A percentile compares a stretch with the other conserved stretches of the same genome.
Evolutionary conservation across 352 stramenopile genomes (phyloP).

Genomic region (Thalassiosira allenii): DNA sequence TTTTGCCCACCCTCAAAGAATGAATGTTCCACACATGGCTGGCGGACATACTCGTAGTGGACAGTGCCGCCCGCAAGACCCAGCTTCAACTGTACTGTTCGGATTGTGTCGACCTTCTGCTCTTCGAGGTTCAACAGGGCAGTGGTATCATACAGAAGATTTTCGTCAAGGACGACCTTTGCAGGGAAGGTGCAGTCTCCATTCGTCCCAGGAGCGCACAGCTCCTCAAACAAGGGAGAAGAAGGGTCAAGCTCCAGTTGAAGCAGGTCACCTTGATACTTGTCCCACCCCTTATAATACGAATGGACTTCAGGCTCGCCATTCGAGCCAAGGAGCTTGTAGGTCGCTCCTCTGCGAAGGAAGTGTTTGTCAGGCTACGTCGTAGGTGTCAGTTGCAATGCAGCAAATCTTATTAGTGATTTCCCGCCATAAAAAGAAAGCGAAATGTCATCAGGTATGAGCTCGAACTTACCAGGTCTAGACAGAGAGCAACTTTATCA

Average conservation of each 20-base stretch:
- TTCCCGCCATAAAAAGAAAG: too few species aligned
- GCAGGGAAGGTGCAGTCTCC: constrained; percentile 36
- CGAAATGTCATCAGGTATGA: too few species aligned
- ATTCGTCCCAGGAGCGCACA: constrained; percentile 25
- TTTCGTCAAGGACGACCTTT: constrained; percentile 48
- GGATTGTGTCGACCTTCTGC: constrained; percentile 65
- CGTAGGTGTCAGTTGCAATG: too few species aligned
- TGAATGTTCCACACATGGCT: constrained; percentile 57
- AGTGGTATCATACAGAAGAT: constrained; percentile 49
- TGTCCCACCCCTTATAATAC: not conserved
- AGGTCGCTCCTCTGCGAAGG: constrained; percentile 55
- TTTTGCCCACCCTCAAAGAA: constrained; percentile 53
- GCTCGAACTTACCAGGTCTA: too few species aligned
- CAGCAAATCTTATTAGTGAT: too few species aligned
- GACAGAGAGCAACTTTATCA: constrained; percentile 64
- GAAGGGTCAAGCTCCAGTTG: constrained; percentile 23
- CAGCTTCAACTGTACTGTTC: constrained; percentile 51
- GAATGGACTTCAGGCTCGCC: constrained; percentile 15
- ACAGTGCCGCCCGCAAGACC: constrained; percentile 18
- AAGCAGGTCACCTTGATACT: not conserved
- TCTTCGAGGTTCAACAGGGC: constrained; percentile 46
- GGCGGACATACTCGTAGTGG: constrained; percentile 74
- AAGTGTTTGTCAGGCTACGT: too few species aligned
- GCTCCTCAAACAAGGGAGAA: constrained; percentile 39
- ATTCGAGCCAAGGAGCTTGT: constrained; percentile 41